These are phyloP conservation scores for Mercurialis annua DNA, from an alignment of 345 rosid species.

Conservation along the genomic window DNA sequence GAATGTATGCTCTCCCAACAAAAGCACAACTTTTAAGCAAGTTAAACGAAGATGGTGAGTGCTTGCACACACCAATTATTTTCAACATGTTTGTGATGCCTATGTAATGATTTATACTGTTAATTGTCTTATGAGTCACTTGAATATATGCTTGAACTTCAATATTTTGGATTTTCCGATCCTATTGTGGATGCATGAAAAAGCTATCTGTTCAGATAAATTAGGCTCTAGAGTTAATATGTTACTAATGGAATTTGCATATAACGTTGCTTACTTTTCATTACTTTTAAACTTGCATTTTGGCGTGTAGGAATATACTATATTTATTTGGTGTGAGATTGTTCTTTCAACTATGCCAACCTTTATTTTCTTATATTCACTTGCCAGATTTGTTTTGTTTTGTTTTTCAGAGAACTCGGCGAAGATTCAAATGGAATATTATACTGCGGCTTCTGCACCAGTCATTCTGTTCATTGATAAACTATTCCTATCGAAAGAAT, in stretches of 20 bases:
- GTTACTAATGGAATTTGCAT: neutral
- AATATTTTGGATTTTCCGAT: neutral
- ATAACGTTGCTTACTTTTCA: neutral
- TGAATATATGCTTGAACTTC: neutral
- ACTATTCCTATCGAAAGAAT: slow-evolving; percentile 59
- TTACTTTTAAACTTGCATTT: neutral
- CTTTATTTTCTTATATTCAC: neutral
- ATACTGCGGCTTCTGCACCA: slow-evolving; percentile 48
- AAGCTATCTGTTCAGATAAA: neutral
- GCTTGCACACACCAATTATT: slow-evolving; percentile 8
- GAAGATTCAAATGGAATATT: slow-evolving; percentile 65
- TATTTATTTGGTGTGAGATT: neutral
- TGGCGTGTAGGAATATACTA: neutral
- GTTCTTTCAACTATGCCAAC: neutral
- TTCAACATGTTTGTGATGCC: neutral
- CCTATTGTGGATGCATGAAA: neutral
- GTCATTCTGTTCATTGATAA: slow-evolving; percentile 63
- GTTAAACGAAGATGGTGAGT: slow-evolving; percentile 90
- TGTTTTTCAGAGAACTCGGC: slow-evolving; percentile 60
- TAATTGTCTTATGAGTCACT: neutral
- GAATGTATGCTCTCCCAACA: slow-evolving; percentile 97
- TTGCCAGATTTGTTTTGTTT: neutral
- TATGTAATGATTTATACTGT: neutral
- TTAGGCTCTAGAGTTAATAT: neutral
- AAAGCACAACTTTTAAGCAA: slow-evolving; percentile 62